Evolutionary conservation across 108 stramenopile species (phyloP).

Genomic region (Pseudonitzschia pungens): DNA sequence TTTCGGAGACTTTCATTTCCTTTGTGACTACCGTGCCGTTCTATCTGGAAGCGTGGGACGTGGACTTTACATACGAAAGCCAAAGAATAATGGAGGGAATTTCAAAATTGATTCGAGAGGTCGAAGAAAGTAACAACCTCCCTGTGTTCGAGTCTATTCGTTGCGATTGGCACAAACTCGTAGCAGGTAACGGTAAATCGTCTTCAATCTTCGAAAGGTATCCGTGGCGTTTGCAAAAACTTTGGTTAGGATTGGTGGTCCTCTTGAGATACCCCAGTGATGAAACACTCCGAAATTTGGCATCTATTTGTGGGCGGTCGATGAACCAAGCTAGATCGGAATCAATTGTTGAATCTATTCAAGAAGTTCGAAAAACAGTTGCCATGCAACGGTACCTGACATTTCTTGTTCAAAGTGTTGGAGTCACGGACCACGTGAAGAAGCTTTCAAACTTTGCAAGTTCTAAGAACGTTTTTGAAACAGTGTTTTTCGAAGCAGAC

Average conservation of each 20-base stretch:
- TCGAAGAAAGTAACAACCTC: background rate
- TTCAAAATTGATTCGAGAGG: background rate
- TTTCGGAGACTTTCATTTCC: background rate
- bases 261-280: constrained; percentile 46
- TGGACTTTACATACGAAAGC: constrained; percentile 30
- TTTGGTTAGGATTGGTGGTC: constrained; percentile 48
- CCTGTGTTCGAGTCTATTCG: background rate
- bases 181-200: background rate
- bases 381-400: constrained; percentile 54
- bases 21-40: constrained; percentile 4
- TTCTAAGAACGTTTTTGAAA: background rate
- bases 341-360: constrained; percentile 52
- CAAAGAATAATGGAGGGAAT: constrained; percentile 17
- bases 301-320: constrained; percentile 44
- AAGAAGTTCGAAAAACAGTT: constrained; percentile 56
- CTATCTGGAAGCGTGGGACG: constrained; percentile 27
- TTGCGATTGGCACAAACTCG: background rate
- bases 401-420: constrained; percentile 54
- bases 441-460: background rate
- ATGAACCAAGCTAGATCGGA: constrained; percentile 5
- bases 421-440: constrained; percentile 18
- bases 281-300: constrained; percentile 31
- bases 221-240: constrained; percentile 47
- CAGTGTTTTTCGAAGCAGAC: constrained; percentile 5
- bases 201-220: constrained; percentile 57